Evolutionary conservation across 768 basidiomycete genomes (phyloP).

Genomic region (Boletus reticulatus): DNA sequence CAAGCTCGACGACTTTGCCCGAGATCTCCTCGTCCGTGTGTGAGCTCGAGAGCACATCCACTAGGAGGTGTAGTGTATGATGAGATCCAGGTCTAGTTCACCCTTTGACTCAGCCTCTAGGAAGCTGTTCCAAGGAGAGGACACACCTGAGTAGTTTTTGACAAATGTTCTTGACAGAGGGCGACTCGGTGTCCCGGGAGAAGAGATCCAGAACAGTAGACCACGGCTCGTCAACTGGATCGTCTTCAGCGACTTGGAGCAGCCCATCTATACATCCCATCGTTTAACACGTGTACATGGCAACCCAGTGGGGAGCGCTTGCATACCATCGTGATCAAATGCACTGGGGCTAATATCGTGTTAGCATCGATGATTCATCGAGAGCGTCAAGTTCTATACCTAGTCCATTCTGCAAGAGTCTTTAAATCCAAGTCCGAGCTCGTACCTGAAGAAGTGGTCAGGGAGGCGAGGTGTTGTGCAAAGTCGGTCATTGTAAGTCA

Average conservation of each 20-base stretch:
- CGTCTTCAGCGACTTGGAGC: conserved; percentile 8
- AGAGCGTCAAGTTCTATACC: conserved; percentile 13
- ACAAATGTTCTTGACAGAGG: conserved; percentile 3
- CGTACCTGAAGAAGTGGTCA: conserved; percentile 15
- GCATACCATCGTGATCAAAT: conserved; percentile 17
- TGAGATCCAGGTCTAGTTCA: conserved; percentile 11
- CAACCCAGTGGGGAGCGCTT: neutral
- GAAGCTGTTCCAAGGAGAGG: neutral
- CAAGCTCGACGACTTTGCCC: conserved; percentile 69
- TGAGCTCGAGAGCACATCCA: conserved; percentile 44
- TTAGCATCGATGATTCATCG: conserved; percentile 15
- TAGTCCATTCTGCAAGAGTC: conserved; percentile 22
- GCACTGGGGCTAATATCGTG: conserved; percentile 12
- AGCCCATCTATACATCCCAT: conserved; percentile 12
- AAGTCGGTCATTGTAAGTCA: conserved; percentile 22
- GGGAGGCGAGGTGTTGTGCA: conserved; percentile 19
- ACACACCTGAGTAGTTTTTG: conserved; percentile 19
- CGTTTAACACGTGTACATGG: conserved; percentile 1
- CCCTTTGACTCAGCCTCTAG: conserved; percentile 2
- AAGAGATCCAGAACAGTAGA: conserved; percentile 36
- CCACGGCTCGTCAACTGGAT: conserved; percentile 21
- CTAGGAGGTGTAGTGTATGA: conserved; percentile 19
- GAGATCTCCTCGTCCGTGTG: conserved; percentile 71
- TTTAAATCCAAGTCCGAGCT: conserved; percentile 13
- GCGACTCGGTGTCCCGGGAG: neutral